These are phyloP conservation scores for Oleoguttula mirabilis DNA, from an alignment of 495 filamentous ascomycete genomes.

Conservation along the genomic window DNA sequence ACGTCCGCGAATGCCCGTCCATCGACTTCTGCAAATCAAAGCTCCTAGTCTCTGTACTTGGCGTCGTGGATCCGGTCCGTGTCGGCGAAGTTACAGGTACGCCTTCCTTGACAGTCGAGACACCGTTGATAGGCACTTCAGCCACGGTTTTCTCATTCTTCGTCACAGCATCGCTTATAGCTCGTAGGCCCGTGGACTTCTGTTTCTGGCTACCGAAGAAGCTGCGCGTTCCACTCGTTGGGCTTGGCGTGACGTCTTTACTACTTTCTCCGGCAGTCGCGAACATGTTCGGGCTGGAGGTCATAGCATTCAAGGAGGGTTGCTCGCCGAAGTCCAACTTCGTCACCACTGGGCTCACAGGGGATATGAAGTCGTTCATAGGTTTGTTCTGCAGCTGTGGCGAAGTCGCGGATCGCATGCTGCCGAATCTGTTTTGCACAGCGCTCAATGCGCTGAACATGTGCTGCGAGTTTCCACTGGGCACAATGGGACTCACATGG, in stretches of 20 bases:
- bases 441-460: constrained; percentile 6
- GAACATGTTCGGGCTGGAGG: constrained; percentile 37
- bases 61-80: constrained; percentile 73
- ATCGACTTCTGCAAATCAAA: constrained; percentile 32
- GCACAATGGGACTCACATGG: not conserved
- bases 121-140: too few species aligned
- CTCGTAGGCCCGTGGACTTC: constrained; percentile 50
- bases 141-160: constrained; percentile 44
- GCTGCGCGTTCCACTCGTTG: constrained; percentile 5
- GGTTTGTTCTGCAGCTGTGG: constrained; percentile 7
- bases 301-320: constrained; percentile 34
- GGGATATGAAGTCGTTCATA: not conserved
- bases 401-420: constrained; percentile 10
- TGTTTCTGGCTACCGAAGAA: constrained; percentile 23
- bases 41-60: constrained; percentile 31
- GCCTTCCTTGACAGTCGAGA: constrained; percentile 46
- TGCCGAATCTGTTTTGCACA: constrained; percentile 7
- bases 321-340: constrained; percentile 45
- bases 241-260: constrained; percentile 1
- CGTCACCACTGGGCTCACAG: constrained; percentile 38
- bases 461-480: not conserved
- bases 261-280: not conserved
- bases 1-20: constrained; percentile 16
- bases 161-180: constrained; percentile 69
- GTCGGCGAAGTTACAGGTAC: constrained; percentile 57